Evolutionary conservation across 495 filamentous ascomycete genomes (phyloP), one percentile per base, ranked within the genome.

Genomic region (Cairneyella variabilis): DNA sequence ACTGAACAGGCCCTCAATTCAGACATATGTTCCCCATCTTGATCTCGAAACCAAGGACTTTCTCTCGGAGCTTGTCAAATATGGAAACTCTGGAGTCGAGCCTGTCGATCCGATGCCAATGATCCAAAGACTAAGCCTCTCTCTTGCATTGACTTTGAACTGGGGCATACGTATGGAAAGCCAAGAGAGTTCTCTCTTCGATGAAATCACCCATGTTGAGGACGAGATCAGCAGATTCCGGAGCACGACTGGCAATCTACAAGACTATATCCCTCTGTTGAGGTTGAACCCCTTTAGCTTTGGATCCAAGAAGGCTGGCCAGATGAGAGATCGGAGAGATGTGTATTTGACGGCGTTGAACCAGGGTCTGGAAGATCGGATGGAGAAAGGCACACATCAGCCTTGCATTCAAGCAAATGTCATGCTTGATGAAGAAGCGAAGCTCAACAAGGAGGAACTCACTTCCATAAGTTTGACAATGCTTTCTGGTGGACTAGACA

Each of bases 401-500:
- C 80, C 83, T 14, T 85, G 83, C 54, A 83, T 86, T 22, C 78
- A 83, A 58, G 82, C 78, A 1, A 85, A 83, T 62, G 76, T 83
- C 12, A 81, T 84, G 43, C 66, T 77, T 34, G 83, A 84, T 59
- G 75, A 79, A 54, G 81, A 84, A 25, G 77, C 77, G 2, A 74
- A 77, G 52, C 66, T 85, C 21, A 77, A 78, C 56, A 68, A 69
- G 1, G 75, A 78, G 34, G 83, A 86, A 53, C 62, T 85, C n/a
- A 79, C 72, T 3, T 73, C 75, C 8, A 84, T 86, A 45, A 82
- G 79, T 58, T 63, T 85, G 59, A 84, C 80, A 2, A 82, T 85
- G 75, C 65, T 85, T 17, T 75, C 72, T 9, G 82, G 80, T 0
- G 83, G 83, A 0, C 69, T 85, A 22, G 82, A 86, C 56, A 85